These are phyloP conservation scores for Parsonsia alboflavescens DNA, from an alignment of 257 asterid species.

Conservation along the genomic window DNA sequence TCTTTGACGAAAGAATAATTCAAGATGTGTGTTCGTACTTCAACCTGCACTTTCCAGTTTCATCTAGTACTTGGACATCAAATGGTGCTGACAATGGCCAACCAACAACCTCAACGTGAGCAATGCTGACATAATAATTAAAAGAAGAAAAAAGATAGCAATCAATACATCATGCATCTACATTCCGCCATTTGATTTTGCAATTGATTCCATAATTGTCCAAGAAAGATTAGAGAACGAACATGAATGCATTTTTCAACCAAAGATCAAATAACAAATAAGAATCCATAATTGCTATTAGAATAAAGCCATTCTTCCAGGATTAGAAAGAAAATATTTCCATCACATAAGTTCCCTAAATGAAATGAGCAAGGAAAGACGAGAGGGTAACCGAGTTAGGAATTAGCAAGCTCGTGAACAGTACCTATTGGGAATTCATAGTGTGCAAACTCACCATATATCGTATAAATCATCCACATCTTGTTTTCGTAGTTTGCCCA, in stretches of 20 bases:
- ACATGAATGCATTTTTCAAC: too few species aligned
- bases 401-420: background rate
- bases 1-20: constrained; percentile 9
- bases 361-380: too few species aligned
- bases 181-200: background rate
- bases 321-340: background rate
- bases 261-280: background rate
- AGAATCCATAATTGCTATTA: background rate
- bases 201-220: background rate
- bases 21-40: constrained; percentile 33
- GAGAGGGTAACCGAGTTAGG: background rate
- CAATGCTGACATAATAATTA: constrained; percentile 35
- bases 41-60: constrained; percentile 46
- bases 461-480: constrained; percentile 61
- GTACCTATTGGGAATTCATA: background rate
- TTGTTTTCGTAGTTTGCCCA: constrained; percentile 84
- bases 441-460: constrained; percentile 48
- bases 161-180: too few species aligned
- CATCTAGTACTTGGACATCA: constrained; percentile 47
- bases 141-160: background rate
- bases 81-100: constrained; percentile 57
- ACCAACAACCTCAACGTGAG: constrained; percentile 59
- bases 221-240: too few species aligned
- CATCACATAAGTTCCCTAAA: background rate
- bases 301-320: background rate